Conservation (phyloP, 495 filamentous ascomycete genomes). For the Penicillium waksmanii region DNA sequence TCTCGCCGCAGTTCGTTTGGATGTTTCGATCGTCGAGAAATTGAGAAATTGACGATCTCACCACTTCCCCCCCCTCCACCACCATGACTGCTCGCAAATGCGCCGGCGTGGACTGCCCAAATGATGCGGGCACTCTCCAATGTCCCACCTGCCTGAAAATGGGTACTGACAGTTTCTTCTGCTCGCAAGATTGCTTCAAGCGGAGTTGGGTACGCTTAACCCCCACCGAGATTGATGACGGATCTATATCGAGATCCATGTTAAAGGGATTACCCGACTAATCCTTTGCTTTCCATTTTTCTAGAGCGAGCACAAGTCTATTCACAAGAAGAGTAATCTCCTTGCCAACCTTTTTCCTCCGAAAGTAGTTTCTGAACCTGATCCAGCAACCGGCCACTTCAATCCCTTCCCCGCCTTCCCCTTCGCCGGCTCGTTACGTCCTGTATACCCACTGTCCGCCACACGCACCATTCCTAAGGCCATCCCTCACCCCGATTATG, state of each 20-base stretch:
- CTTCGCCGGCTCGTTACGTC: constrained; percentile 79
- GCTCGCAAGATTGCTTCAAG: constrained; percentile 99
- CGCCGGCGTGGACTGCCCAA: constrained; percentile 76
- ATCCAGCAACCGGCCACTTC: constrained; percentile 84
- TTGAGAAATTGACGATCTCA: neutral
- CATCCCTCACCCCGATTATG: constrained; percentile 86
- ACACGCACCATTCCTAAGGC: constrained; percentile 73
- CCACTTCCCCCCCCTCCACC: neutral
- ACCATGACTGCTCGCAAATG: constrained; percentile 66
- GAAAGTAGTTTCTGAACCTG: constrained; percentile 80
- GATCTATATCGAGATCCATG: constrained; percentile 12
- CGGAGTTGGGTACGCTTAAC: constrained; percentile 81
- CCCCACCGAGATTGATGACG: neutral
- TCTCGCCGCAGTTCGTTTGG: neutral
- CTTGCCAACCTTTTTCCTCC: constrained; percentile 69
- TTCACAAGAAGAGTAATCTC: constrained; percentile 86
- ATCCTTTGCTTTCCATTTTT: constrained; percentile 13
- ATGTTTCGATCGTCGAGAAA: neutral
- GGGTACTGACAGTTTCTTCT: constrained; percentile 92
- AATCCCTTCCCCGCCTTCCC: constrained; percentile 89
- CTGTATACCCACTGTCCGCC: constrained; percentile 86
- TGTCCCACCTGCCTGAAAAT: constrained; percentile 93
- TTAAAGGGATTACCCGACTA: neutral
- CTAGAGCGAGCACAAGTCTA: constrained; percentile 80
- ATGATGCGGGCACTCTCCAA: constrained; percentile 81